Conservation (phyloP, 108 stramenopile species). For the Skeletonema menzelii region DNA sequence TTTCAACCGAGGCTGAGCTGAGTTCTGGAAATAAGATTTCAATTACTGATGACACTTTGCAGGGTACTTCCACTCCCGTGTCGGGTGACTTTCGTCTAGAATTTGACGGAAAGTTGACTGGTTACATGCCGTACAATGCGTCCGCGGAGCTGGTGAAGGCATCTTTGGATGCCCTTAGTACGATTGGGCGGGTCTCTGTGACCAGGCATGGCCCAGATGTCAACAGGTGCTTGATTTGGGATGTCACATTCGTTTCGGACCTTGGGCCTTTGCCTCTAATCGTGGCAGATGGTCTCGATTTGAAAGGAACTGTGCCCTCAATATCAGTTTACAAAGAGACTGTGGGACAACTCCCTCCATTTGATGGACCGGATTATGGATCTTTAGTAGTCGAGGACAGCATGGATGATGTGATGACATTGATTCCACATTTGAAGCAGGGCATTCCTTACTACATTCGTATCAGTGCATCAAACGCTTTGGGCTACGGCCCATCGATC, state of each 20-base stretch:
- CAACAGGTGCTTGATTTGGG: slow-evolving; percentile 76
- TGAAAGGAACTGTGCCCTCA: slow-evolving; percentile 65
- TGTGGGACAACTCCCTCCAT: slow-evolving; percentile 37
- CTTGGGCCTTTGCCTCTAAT: slow-evolving; percentile 62
- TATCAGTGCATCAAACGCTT: slow-evolving; percentile 62
- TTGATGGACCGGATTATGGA: slow-evolving; percentile 61
- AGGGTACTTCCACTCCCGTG: slow-evolving; percentile 48
- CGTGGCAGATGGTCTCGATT: slow-evolving; percentile 55
- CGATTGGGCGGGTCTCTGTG: slow-evolving; percentile 70
- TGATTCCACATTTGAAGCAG: slow-evolving; percentile 53
- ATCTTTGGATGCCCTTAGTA: slow-evolving; percentile 61
- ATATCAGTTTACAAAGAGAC: slow-evolving; percentile 45
- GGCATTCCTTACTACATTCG: slow-evolving; percentile 78
- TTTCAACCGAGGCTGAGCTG: slow-evolving; percentile 34
- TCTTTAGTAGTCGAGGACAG: slow-evolving; percentile 38
- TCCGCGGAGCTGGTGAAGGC: slow-evolving; percentile 55
- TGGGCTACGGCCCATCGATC: slow-evolving; percentile 62
- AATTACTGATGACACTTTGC: slow-evolving; percentile 30
- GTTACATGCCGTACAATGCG: slow-evolving; percentile 68
- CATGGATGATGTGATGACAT: slow-evolving; percentile 11
- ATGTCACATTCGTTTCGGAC: slow-evolving; percentile 71
- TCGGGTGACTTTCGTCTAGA: slow-evolving; percentile 75
- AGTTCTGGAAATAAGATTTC: slow-evolving; percentile 29
- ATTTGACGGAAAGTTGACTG: slow-evolving; percentile 64
- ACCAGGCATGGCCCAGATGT: slow-evolving; percentile 61